Conservation (phyloP, 2,329 filamentous ascomycete species). For the Macrophomina pseudophaseolina region DNA sequence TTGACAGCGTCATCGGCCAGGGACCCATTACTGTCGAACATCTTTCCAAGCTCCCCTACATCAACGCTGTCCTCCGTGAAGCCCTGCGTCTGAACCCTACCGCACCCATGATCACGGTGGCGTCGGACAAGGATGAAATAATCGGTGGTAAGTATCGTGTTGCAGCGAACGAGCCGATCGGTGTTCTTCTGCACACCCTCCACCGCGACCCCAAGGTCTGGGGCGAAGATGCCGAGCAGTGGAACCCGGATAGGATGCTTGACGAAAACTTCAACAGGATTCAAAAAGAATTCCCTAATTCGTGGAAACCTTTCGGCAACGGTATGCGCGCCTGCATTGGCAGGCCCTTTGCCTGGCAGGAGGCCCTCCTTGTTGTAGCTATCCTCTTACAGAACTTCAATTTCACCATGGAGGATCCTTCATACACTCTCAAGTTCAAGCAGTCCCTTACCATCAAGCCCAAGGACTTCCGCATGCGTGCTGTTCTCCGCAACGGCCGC, state of each 20-base stretch:
- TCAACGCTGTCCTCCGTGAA: constrained; percentile 61
- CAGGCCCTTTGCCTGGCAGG: constrained; percentile 61
- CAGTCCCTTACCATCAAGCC: constrained; percentile 54
- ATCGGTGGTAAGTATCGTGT: constrained; percentile 48
- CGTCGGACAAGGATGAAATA: constrained; percentile 40
- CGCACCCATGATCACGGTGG: constrained; percentile 56
- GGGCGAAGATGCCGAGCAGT: constrained; percentile 52
- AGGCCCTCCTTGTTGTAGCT: constrained; percentile 52
- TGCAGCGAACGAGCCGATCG: constrained; percentile 38
- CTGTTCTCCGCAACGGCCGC: constrained; percentile 39
- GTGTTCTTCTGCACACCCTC: constrained; percentile 41
- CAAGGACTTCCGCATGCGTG: constrained; percentile 46
- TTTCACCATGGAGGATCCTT: constrained; percentile 49
- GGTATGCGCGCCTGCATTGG: constrained; percentile 61
- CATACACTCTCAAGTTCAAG: constrained; percentile 51
- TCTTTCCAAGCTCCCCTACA: constrained; percentile 58
- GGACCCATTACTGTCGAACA: constrained; percentile 55
- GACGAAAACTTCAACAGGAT: constrained; percentile 48
- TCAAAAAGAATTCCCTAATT: constrained; percentile 46
- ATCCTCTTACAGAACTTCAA: constrained; percentile 54
- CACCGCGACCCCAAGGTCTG: constrained; percentile 51
- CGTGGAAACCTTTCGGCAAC: constrained; percentile 61
- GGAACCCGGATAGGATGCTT: constrained; percentile 55
- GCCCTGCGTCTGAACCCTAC: constrained; percentile 60
- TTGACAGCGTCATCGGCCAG: constrained; percentile 58